Evolutionary conservation across 106 monocot species (phyloP).

Genomic region (Acanthochlamys bracteata): DNA sequence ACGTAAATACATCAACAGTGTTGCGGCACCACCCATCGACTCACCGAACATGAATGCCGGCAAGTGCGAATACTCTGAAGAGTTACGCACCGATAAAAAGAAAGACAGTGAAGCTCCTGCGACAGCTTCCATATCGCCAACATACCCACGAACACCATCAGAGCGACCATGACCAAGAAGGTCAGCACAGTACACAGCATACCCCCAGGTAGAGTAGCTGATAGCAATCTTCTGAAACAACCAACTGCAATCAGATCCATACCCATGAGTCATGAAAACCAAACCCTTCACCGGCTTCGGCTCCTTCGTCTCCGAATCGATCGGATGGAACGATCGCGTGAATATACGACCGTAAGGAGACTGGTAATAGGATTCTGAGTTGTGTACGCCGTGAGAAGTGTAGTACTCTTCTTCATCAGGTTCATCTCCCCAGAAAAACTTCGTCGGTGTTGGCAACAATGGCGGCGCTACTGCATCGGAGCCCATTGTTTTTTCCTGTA

Average conservation of each 20-base stretch:
- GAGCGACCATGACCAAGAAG: slow-evolving; percentile 94
- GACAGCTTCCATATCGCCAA: slow-evolving; percentile 60
- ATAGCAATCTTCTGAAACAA: slow-evolving; percentile 96
- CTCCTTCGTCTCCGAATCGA: slow-evolving; percentile 15
- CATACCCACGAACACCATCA: slow-evolving; percentile 67
- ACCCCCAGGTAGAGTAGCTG: slow-evolving; percentile 76
- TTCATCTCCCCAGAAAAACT: slow-evolving; percentile 71
- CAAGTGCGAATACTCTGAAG: slow-evolving; percentile 12
- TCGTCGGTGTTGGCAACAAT: slow-evolving; percentile 9
- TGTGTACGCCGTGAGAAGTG: slow-evolving; percentile 55
- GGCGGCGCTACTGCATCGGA: neutral
- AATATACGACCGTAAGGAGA: slow-evolving; percentile 64
- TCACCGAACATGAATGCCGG: slow-evolving; percentile 96
- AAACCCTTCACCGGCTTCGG: slow-evolving; percentile 43
- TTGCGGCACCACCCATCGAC: slow-evolving; percentile 76
- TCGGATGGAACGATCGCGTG: slow-evolving; percentile 80
- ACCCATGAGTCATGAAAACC: slow-evolving; percentile 98
- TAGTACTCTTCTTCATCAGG: slow-evolving; percentile 70
- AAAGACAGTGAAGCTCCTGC: slow-evolving; percentile 76
- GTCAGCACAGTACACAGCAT: slow-evolving; percentile 92
- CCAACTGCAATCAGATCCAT: slow-evolving; percentile 90
- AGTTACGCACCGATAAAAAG: slow-evolving; percentile 59
- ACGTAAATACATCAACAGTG: slow-evolving; percentile 63
- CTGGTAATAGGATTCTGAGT: slow-evolving; percentile 63
- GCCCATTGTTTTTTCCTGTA: neutral